Percentiles rank a stretch among this genome's conserved stretches.
These are phyloP conservation scores for Phytophthora hybrid DNA, from an alignment of 352 stramenopile genomes.

Conservation along the genomic window DNA sequence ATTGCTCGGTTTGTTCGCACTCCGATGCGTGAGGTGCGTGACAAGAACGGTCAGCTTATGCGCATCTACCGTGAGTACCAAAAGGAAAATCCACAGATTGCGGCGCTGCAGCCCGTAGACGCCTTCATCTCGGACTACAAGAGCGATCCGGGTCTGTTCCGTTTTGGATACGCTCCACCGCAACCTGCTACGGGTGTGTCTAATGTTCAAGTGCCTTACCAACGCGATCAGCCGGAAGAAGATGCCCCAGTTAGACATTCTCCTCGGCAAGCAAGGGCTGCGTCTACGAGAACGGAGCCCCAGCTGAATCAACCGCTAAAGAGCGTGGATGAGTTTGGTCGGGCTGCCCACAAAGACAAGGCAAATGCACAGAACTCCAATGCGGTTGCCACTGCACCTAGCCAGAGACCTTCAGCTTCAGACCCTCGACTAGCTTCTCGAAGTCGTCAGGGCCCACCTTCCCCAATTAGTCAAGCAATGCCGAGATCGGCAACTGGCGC, in stretches of 20 bases:
- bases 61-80: constrained; percentile 78
- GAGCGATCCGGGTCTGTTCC: constrained; percentile 62
- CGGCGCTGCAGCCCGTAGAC: constrained; percentile 55
- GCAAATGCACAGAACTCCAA: constrained; percentile 13
- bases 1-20: constrained; percentile 74
- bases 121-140: constrained; percentile 55
- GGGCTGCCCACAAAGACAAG: constrained; percentile 37
- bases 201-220: constrained; percentile 58
- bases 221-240: constrained; percentile 43
- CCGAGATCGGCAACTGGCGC: constrained; percentile 3
- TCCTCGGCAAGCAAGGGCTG: constrained; percentile 19
- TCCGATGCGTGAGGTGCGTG: constrained; percentile 63
- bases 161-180: constrained; percentile 77
- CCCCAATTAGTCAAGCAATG: constrained; percentile 16
- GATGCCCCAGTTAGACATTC: constrained; percentile 26
- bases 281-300: constrained; percentile 14
- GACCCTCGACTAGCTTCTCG: constrained; percentile 39
- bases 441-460: constrained; percentile 22
- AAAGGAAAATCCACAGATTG: constrained; percentile 74
- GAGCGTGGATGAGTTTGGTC: constrained; percentile 70
- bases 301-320: constrained; percentile 25
- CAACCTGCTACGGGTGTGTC: constrained; percentile 64
- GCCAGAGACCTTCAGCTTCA: constrained; percentile 13
- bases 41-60: constrained; percentile 86
- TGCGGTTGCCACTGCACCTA: constrained; percentile 1